These are phyloP conservation scores for Ulota crispa DNA, from an alignment of 225 moss, liverwort and hornwort genomes.

Conservation along the genomic window DNA sequence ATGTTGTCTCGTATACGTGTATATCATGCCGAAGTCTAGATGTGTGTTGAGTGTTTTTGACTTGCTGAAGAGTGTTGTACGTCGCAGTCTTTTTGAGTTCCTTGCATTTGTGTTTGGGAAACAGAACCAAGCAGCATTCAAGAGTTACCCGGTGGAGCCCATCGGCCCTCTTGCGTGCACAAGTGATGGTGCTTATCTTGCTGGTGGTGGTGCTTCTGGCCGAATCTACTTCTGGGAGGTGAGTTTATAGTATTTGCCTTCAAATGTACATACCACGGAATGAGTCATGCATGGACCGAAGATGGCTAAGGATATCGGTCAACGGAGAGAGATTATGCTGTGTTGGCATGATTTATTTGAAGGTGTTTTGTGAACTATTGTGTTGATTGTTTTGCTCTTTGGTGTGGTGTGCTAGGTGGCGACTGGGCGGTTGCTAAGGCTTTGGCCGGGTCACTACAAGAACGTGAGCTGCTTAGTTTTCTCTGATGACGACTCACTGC, in stretches of 20 bases:
- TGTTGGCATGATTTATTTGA: not conserved
- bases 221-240: slow-evolving; percentile 99
- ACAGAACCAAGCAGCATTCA: slow-evolving; percentile 97
- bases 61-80: not conserved
- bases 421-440: slow-evolving; percentile 77
- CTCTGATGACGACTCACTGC: slow-evolving; percentile 89
- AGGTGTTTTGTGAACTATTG: not conserved
- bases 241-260: slow-evolving; percentile 24
- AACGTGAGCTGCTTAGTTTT: slow-evolving; percentile 88
- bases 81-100: not conserved
- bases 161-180: slow-evolving; percentile 83
- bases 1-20: not conserved
- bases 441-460: slow-evolving; percentile 96
- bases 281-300: not conserved
- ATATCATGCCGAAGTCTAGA: not conserved
- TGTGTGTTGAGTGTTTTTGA: not conserved
- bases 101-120: slow-evolving; percentile 23
- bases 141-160: slow-evolving; percentile 95
- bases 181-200: slow-evolving; percentile 92
- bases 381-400: slow-evolving; percentile 3
- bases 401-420: slow-evolving; percentile 62
- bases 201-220: slow-evolving; percentile 92
- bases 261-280: not conserved
- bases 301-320: not conserved
- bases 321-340: not conserved